Evolutionary conservation across 2,329 filamentous ascomycete species (phyloP), one percentile per base, ranked within the genome.

Genomic region (Geoglossum cookeanum): DNA sequence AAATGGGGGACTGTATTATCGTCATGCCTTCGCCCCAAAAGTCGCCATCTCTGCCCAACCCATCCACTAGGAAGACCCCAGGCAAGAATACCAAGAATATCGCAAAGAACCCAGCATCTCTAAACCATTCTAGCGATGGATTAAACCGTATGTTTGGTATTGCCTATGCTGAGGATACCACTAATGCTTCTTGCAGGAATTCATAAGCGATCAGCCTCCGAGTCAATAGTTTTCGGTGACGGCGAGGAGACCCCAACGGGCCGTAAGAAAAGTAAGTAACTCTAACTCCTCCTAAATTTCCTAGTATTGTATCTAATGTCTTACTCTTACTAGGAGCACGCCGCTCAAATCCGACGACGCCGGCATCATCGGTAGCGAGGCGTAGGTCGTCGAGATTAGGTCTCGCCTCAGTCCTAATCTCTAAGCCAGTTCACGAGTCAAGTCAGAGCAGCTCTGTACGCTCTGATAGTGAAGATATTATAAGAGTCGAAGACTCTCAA

Each of bases 1-100:
- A 30, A 53, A 53, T 53, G 30, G 49, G 49, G 27, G 49, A 53
- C 22, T 53, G 49, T n/a, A 53, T 53, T 53, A 17, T 53, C 30
- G 49, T 53, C 15, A 11, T 35, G 8, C 33, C 30, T 37, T 17
- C 49, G 3, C 30, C 49, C 29, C 30, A 17, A 35, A 53, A 37
- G 33, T 35, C 17, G 32, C 30, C 49, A 33, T 13, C 48, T n/a
- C 32, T 33, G 15, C 15, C 29, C 17, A n/a, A 37, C 35, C 9
- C 33, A 22, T 17, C 32, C 9, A 37, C 30, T 17, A 37, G 22
- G 49, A 33, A 27, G 49, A 53, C 30, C 30, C 2, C 22, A 9
- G 49, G 29, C 30, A 35, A 6, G 30, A 33, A 53, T 17, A 22
- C 29, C 30, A 33, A 53, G 30, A 33, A 32, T 35, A 15, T 15